phyloP scores from a whole-genome alignment of 768 basidiomycete species.

The Lentinula aciculospora region DNA sequence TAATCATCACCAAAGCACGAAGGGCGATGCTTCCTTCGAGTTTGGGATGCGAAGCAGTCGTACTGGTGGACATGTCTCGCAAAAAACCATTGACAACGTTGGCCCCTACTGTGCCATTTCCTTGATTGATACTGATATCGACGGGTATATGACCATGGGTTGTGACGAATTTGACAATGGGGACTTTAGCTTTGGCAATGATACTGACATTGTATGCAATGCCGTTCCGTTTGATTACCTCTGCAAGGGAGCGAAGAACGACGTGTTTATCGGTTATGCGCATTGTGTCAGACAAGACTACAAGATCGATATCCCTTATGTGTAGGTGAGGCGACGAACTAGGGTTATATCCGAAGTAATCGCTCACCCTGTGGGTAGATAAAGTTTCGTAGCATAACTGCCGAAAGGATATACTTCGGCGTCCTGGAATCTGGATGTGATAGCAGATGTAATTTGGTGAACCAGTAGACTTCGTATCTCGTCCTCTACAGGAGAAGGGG shows the following conservation, averaged over 20 bases:
- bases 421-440: constrained; percentile 67
- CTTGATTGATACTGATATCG: constrained; percentile 5
- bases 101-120: not conserved
- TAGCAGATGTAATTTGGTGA: constrained; percentile 57
- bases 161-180: constrained; percentile 94
- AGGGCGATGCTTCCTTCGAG: constrained; percentile 67
- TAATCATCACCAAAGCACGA: constrained; percentile 79
- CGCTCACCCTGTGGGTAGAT: constrained; percentile 85
- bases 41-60: constrained; percentile 62
- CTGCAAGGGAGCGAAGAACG: constrained; percentile 74
- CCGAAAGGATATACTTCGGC: constrained; percentile 86
- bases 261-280: constrained; percentile 61
- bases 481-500: constrained; percentile 80
- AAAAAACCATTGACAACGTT: not conserved
- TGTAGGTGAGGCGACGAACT: constrained; percentile 12
- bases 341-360: not conserved
- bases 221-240: constrained; percentile 63
- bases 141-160: constrained; percentile 15
- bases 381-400: constrained; percentile 88
- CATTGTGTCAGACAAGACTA: constrained; percentile 77
- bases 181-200: constrained; percentile 91
- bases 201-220: constrained; percentile 81
- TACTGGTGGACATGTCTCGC: constrained; percentile 3
- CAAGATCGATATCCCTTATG: constrained; percentile 89
- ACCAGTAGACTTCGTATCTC: constrained; percentile 77